A percentile compares a stretch with the other conserved stretches of the same genome.
phyloP scores from a whole-genome alignment of 1,284 basidiomycete species.

The Exobasidium rhododendri region DNA sequence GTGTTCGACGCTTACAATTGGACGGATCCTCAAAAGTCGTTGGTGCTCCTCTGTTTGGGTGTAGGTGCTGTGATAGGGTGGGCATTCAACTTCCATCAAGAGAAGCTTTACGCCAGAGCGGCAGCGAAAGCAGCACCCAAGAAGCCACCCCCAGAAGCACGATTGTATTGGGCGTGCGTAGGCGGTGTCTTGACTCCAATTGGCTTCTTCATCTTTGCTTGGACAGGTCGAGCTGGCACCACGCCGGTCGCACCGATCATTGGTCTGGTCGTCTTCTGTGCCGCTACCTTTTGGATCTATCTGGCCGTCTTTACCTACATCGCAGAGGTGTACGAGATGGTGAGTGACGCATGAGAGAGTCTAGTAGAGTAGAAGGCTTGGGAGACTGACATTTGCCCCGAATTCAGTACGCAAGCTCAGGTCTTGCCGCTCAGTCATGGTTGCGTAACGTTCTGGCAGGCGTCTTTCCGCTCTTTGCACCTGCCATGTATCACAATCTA shows the following conservation, averaged over 20 bases:
- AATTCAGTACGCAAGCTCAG: slow-evolving; percentile 52
- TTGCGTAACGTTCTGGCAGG: slow-evolving; percentile 38
- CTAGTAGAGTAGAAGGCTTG: too few species aligned
- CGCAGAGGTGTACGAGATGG: slow-evolving; percentile 41
- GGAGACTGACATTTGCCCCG: too few species aligned
- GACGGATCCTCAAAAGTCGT: slow-evolving; percentile 27
- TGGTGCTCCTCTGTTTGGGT: slow-evolving; percentile 34
- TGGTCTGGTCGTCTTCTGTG: slow-evolving; percentile 29
- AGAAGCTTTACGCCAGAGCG: slow-evolving; percentile 29
- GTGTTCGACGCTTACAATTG: slow-evolving; percentile 47
- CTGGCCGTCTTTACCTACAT: slow-evolving; percentile 20
- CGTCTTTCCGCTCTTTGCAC: slow-evolving; percentile 31
- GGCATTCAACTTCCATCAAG: slow-evolving; percentile 61
- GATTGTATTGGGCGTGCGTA: slow-evolving; percentile 54
- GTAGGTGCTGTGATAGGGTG: slow-evolving; percentile 62
- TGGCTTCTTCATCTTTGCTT: slow-evolving; percentile 39
- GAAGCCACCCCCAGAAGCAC: slow-evolving; percentile 57
- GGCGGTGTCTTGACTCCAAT: slow-evolving; percentile 35
- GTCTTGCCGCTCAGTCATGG: slow-evolving; percentile 40
- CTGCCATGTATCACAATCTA: slow-evolving; percentile 35
- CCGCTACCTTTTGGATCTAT: slow-evolving; percentile 26
- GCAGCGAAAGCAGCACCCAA: slow-evolving; percentile 14
- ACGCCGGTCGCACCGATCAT: slow-evolving; percentile 24
- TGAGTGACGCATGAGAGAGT: too few species aligned
- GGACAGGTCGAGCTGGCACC: slow-evolving; percentile 27